A percentile compares a stretch with the other conserved stretches of the same genome.
Conservation (phyloP, 768 basidiomycete genomes). For the Tephrocybe sp. region DNA sequence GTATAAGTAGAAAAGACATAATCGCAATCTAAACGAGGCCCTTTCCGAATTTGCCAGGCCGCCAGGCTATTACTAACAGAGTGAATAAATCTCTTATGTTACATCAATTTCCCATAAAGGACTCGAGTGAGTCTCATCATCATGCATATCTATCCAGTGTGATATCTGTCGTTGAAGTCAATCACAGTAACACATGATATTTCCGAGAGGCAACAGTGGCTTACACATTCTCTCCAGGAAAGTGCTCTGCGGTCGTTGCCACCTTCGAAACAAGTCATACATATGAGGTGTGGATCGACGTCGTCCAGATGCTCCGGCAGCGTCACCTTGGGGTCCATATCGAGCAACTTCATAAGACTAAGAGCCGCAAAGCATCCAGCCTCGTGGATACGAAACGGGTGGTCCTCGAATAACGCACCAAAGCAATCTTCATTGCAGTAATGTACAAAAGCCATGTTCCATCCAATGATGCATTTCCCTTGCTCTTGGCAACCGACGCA, state of each 20-base stretch:
- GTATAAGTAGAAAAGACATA: too few relatives aligned
- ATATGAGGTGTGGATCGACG: neutral
- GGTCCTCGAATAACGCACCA: neutral
- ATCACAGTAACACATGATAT: too few relatives aligned
- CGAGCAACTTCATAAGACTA: neutral
- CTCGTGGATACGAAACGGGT: neutral
- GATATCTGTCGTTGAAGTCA: too few relatives aligned
- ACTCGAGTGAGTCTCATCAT: too few relatives aligned
- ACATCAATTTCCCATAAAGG: too few relatives aligned
- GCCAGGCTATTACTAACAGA: too few relatives aligned
- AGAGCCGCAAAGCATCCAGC: neutral
- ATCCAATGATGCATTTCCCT: neutral
- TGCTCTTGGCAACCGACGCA: neutral
- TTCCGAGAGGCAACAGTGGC: neutral
- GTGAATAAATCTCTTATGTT: too few relatives aligned
- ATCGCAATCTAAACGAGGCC: too few relatives aligned
- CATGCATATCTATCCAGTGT: too few relatives aligned
- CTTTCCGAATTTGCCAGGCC: too few relatives aligned
- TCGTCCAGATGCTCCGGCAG: neutral
- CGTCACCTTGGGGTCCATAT: neutral
- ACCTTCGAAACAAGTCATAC: neutral
- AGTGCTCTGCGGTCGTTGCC: neutral
- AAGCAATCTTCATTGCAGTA: neutral
- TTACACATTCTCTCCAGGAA: neutral
- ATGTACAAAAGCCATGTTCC: neutral